A percentile compares a stretch with the other conserved stretches of the same genome.
phyloP scores from a whole-genome alignment of 2,329 filamentous ascomycete species.

The Paraphoma chrysanthemicola region DNA sequence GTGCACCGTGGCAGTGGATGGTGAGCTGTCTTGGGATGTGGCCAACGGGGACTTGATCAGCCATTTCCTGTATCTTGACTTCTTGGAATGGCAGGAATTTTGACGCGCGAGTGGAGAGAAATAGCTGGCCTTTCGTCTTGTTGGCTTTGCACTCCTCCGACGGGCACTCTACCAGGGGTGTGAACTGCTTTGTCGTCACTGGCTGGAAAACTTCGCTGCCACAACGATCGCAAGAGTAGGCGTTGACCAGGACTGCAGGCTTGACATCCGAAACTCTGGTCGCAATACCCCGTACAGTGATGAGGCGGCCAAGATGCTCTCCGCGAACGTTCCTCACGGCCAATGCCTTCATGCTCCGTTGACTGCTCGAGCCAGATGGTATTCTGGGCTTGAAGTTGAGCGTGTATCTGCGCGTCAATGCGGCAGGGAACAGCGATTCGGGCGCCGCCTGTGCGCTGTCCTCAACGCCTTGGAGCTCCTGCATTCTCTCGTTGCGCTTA shows the following conservation, averaged over 20 bases:
- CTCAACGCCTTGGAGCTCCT: slow-evolving; percentile 50
- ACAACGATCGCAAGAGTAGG: slow-evolving; percentile 96
- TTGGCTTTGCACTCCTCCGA: slow-evolving; percentile 90
- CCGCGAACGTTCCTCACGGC: slow-evolving; percentile 94
- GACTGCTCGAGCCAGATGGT: slow-evolving; percentile 70
- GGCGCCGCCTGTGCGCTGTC: slow-evolving; percentile 67
- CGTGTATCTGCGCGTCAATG: slow-evolving; percentile 91
- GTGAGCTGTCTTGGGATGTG: slow-evolving; percentile 95
- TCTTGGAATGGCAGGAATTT: slow-evolving; percentile 99
- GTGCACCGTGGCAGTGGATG: slow-evolving; percentile 83
- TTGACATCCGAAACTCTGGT: slow-evolving; percentile 98
- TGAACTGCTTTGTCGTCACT: slow-evolving; percentile 87
- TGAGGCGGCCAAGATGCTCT: slow-evolving; percentile 90
- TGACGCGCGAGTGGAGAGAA: slow-evolving; percentile 92
- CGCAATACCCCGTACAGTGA: slow-evolving; percentile 92
- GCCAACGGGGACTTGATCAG: slow-evolving; percentile 97
- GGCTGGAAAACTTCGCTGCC: slow-evolving; percentile 98
- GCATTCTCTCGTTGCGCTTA: slow-evolving; percentile 80
- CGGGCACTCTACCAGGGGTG: slow-evolving; percentile 83
- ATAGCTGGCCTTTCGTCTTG: slow-evolving; percentile 90
- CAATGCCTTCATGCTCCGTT: slow-evolving; percentile 67
- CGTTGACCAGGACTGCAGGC: slow-evolving; percentile 95
- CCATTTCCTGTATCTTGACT: slow-evolving; percentile 97
- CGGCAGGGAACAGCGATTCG: slow-evolving; percentile 84
- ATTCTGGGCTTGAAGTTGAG: slow-evolving; percentile 93